Percentiles rank a stretch among this genome's conserved stretches.
phyloP scores from a whole-genome alignment of 179 eudicot species.

The Beta macrorhiza region DNA sequence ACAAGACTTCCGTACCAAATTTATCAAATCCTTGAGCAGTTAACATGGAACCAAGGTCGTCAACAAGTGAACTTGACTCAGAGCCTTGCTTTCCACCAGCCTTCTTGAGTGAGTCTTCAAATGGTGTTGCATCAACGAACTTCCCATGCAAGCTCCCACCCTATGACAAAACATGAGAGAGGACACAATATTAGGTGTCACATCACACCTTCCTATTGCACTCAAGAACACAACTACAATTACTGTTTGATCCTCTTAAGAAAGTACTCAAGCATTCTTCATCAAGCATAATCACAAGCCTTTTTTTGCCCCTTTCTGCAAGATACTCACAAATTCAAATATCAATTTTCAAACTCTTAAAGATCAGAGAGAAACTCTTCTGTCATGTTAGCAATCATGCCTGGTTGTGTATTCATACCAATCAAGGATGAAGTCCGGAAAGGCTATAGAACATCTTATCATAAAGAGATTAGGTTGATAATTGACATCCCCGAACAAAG shows the following conservation, averaged over 20 bases:
- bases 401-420: not conserved
- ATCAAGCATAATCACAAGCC: not conserved
- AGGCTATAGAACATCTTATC: too few relatives aligned
- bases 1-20: slow-evolving; percentile 72
- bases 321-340: not conserved
- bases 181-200: not conserved
- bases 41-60: slow-evolving; percentile 75
- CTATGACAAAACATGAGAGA: slow-evolving; percentile 34
- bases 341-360: not conserved
- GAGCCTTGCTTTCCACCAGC: slow-evolving; percentile 37
- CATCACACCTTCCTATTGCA: not conserved
- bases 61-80: slow-evolving; percentile 54
- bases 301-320: not conserved
- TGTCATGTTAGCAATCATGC: not conserved
- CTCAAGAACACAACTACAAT: not conserved
- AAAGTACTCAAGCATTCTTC: not conserved
- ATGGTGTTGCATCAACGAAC: slow-evolving; percentile 87
- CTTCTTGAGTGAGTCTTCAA: slow-evolving; percentile 45
- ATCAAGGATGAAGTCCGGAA: not conserved
- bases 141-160: slow-evolving; percentile 79
- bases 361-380: not conserved
- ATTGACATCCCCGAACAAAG: not conserved
- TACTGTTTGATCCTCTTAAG: not conserved
- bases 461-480: not conserved
- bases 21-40: slow-evolving; percentile 62